Evolutionary conservation across 2,329 filamentous ascomycete species (phyloP).

Genomic region (Colletotrichum costaricense): DNA sequence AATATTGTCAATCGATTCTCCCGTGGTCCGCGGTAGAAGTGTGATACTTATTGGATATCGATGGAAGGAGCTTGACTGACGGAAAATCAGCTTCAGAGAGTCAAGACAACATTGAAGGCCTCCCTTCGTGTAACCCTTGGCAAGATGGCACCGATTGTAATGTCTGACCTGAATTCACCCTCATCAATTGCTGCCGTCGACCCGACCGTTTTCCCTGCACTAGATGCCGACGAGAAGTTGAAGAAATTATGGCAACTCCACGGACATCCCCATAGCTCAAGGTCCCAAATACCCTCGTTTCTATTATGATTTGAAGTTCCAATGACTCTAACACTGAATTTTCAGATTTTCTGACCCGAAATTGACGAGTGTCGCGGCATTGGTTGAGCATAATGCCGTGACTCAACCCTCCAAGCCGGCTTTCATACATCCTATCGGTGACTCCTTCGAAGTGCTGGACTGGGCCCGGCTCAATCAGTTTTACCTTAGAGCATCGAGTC

Average conservation of each 20-base stretch:
- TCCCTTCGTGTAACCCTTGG: neutral
- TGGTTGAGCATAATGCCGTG: constrained; percentile 17
- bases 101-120: neutral
- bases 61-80: too few relatives aligned
- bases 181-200: neutral
- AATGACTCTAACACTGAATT: neutral
- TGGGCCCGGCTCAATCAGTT: neutral
- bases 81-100: neutral
- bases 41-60: too few relatives aligned
- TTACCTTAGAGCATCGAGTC: neutral
- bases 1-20: neutral
- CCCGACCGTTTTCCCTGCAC: constrained; percentile 12
- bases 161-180: neutral
- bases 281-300: neutral
- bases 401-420: constrained; percentile 10
- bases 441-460: constrained; percentile 3
- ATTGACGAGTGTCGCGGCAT: constrained; percentile 9
- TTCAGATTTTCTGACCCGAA: constrained; percentile 11
- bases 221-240: constrained; percentile 9
- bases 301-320: fast-evolving
- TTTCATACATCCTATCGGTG: constrained; percentile 9
- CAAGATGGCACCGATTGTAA: constrained; percentile 28
- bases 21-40: too few relatives aligned
- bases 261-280: constrained; percentile 20
- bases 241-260: constrained; percentile 13